Evolutionary conservation across 805 yeast genomes (phyloP).

Genomic region (Teunomyces stri): DNA sequence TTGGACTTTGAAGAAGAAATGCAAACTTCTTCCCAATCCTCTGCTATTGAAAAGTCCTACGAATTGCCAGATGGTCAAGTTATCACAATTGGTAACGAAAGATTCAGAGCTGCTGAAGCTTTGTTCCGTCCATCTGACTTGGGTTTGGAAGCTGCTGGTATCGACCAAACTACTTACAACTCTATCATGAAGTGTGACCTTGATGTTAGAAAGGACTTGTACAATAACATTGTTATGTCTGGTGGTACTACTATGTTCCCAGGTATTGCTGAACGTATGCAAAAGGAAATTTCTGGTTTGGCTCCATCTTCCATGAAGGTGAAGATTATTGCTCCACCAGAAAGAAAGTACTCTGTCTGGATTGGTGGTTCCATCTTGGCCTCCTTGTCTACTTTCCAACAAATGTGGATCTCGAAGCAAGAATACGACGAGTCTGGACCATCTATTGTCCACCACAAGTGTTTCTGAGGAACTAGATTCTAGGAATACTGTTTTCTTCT

Average conservation of each 20-base stretch:
- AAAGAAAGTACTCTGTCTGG: constrained; percentile 99
- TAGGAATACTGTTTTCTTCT: constrained; percentile 4
- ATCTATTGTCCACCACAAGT: constrained; percentile 95
- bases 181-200: constrained; percentile 98
- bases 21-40: constrained; percentile 98
- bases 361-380: constrained; percentile 99
- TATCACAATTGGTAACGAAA: constrained; percentile 98
- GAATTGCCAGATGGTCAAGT: constrained; percentile 99
- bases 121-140: constrained; percentile 96
- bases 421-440: constrained; percentile 99
- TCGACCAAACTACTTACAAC: constrained; percentile 95
- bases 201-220: constrained; percentile 97
- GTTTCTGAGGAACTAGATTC: constrained; percentile 58
- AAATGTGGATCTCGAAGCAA: constrained; percentile 99
- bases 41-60: constrained; percentile 97
- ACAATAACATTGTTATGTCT: constrained; percentile 99
- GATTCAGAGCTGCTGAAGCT: constrained; percentile 99
- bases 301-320: constrained; percentile 99
- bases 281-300: constrained; percentile 98
- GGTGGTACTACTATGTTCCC: constrained; percentile 99
- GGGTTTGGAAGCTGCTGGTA: constrained; percentile 94
- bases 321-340: constrained; percentile 99
- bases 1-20: constrained; percentile 98
- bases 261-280: constrained; percentile 99
- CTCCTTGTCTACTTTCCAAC: constrained; percentile 98